Percentiles rank a stretch among this genome's conserved stretches.
Conservation (phyloP, 2,329 filamentous ascomycete species). For the Westerdykella sp. region DNA sequence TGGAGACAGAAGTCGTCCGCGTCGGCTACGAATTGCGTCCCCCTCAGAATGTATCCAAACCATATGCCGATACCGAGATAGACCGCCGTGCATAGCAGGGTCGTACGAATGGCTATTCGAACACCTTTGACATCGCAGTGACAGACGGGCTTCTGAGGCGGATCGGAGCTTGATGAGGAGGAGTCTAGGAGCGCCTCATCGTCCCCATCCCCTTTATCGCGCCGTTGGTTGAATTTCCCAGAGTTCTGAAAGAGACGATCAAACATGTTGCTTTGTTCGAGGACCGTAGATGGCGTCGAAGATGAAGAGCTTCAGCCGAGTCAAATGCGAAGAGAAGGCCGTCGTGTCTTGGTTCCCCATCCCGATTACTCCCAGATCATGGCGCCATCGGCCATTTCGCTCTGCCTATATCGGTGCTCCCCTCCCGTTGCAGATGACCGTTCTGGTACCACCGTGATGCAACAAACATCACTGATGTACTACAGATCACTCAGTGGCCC, state of each 20-base stretch:
- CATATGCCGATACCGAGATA: conserved; percentile 3
- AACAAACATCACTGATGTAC: too few species aligned
- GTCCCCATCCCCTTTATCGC: conserved; percentile 3
- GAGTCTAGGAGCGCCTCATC: conserved; percentile 5
- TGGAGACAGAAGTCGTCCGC: conserved; percentile 23
- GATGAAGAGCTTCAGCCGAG: too few species aligned
- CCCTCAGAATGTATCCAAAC: conserved; percentile 12
- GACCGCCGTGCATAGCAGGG: not conserved
- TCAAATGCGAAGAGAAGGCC: too few species aligned
- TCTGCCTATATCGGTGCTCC: too few species aligned
- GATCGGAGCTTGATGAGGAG: not conserved
- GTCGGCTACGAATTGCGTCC: conserved; percentile 9
- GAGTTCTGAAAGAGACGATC: conserved; percentile 1
- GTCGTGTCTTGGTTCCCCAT: too few species aligned
- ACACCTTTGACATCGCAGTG: not conserved
- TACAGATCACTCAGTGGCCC: too few species aligned
- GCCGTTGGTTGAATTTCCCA: conserved; percentile 1
- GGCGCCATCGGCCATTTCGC: too few species aligned
- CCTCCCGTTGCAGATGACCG: too few species aligned
- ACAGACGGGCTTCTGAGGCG: not conserved
- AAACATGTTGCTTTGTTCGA: conserved; percentile 4
- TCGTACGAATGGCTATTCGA: not conserved
- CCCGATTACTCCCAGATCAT: too few species aligned
- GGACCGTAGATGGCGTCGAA: too few species aligned
- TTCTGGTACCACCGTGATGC: too few species aligned